Percentiles rank a stretch among this genome's conserved stretches.
Evolutionary conservation across 2,329 filamentous ascomycete genomes (phyloP).

Genomic region (Ophiocordyceps robertsii): DNA sequence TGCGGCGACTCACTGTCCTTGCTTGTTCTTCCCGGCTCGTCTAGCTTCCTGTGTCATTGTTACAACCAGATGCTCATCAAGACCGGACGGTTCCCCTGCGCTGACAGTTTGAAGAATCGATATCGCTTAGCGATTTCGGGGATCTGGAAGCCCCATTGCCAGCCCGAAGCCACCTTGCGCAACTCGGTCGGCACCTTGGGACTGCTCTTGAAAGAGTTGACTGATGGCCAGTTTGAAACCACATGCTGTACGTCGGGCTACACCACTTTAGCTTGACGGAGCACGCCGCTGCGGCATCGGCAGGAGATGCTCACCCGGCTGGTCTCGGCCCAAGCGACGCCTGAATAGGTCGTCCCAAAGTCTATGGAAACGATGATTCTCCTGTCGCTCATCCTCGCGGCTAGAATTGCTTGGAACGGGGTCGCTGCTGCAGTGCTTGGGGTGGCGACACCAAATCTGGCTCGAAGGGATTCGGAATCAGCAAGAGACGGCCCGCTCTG

Average conservation of each 20-base stretch:
- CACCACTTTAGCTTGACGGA: conserved; percentile 9
- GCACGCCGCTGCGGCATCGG: not conserved
- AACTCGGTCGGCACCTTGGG: conserved; percentile 36
- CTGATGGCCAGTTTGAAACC: conserved; percentile 30
- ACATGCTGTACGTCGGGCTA: conserved; percentile 25
- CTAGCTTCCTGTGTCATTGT: conserved; percentile 16
- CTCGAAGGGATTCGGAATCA: not conserved
- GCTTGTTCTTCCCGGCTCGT: conserved; percentile 16
- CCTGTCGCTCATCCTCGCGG: conserved; percentile 16
- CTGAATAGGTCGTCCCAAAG: conserved; percentile 43
- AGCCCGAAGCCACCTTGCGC: conserved; percentile 23
- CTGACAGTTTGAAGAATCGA: conserved; percentile 36
- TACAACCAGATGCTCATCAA: not conserved
- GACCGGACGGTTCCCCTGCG: conserved; percentile 1
- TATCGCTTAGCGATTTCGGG: conserved; percentile 24
- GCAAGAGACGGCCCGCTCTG: not conserved
- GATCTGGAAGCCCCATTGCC: conserved; percentile 38
- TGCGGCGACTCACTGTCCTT: conserved; percentile 20
- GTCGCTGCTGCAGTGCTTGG: not conserved
- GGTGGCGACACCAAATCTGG: not conserved
- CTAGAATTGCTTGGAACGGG: not conserved
- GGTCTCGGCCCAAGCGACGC: conserved; percentile 37
- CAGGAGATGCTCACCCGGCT: conserved; percentile 14
- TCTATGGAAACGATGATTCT: conserved; percentile 40
- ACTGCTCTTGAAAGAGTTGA: conserved; percentile 17